Base-by-base conservation (phyloP, 768 basidiomycete species). In the Tulasnella sp. region DNA sequence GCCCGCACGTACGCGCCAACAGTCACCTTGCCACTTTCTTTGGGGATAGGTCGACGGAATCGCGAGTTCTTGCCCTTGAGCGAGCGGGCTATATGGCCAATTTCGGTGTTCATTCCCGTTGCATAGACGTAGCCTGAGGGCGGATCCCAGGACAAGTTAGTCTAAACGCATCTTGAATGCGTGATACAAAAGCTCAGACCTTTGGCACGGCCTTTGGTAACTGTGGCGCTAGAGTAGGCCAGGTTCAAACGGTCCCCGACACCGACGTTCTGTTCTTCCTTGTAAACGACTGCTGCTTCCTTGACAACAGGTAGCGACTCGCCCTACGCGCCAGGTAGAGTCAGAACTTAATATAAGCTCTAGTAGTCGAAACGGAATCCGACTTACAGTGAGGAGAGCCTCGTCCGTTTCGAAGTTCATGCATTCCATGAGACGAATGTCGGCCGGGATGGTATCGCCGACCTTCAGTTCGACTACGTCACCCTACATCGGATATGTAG, bases 381-480 rank as follows among this genome's bases (percentile, higher is more conserved):
- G 34, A 19, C 15, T 64, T 17, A 82, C 89, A 4, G 91, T 91
- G 25, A 91, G 84, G 40, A 91, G 85, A 39, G 88, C 87, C 38
- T 89, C 84, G 79, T 91, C 91, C 67, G 91, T 87, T 75, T 85
- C 85, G 45, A 90, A 81, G 79, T 91, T 90, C 29, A 86, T 87
- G 25, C 85, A 80, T 81, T 87, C 54, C 84, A 88, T 45, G 85
- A 86, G 81, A 14, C 84, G 81, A n/a, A 84, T 29, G 76, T 85
- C 84, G 40, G 84, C 84, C 5, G 84, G 83, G 36, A 92, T 84
- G 54, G 94, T 85, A 77, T 87, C 82, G 15, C 86, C 87, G 15
- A 88, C 89, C 74, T 85, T 83, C 1, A 94, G 83, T 80, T 93
- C 90, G 42, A 94, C 85, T 64, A 93, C 90, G 81, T 94, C 93